These are phyloP conservation scores for Venturia asperata DNA, from an alignment of 2,329 filamentous ascomycete species.

Conservation along the genomic window DNA sequence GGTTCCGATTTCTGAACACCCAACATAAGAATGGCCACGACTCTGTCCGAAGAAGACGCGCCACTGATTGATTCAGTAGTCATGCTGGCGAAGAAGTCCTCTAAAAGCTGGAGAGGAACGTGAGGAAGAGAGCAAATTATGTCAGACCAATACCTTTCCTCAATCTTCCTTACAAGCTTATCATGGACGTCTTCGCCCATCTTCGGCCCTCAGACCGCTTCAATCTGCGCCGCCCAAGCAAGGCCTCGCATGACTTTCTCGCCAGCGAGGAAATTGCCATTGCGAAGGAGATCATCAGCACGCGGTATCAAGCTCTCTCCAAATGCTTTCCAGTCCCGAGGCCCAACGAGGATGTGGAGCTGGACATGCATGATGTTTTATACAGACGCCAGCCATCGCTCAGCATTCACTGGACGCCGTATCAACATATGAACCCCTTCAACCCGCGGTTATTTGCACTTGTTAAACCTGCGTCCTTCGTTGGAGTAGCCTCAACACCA, in stretches of 20 bases:
- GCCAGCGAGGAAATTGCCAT: slow-evolving; percentile 39
- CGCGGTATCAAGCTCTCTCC: slow-evolving; percentile 45
- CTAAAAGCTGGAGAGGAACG: slow-evolving; percentile 40
- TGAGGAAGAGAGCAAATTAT: slow-evolving; percentile 33
- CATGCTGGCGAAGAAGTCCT: slow-evolving; percentile 42
- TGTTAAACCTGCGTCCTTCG: slow-evolving; percentile 50
- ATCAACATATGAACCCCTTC: slow-evolving; percentile 45
- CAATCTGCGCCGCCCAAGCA: slow-evolving; percentile 39
- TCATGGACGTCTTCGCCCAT: slow-evolving; percentile 42
- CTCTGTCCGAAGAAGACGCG: slow-evolving; percentile 30
- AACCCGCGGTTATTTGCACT: slow-evolving; percentile 47
- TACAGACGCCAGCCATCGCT: slow-evolving; percentile 39
- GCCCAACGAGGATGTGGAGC: slow-evolving; percentile 37
- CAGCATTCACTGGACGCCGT: slow-evolving; percentile 44
- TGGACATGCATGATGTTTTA: slow-evolving; percentile 33
- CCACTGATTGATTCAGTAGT: slow-evolving; percentile 46
- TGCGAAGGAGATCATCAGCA: slow-evolving; percentile 37
- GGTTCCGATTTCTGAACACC: not conserved
- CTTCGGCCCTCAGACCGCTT: slow-evolving; percentile 48
- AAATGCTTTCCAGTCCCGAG: slow-evolving; percentile 48
- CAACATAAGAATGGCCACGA: not conserved
- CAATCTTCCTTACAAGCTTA: slow-evolving; percentile 48
- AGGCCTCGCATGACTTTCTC: slow-evolving; percentile 40
- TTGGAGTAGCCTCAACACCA: slow-evolving; percentile 50
- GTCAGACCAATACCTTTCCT: slow-evolving; percentile 34